Base-by-base conservation (phyloP, 495 filamentous ascomycete species). In the Corynascus novoguineensis region DNA sequence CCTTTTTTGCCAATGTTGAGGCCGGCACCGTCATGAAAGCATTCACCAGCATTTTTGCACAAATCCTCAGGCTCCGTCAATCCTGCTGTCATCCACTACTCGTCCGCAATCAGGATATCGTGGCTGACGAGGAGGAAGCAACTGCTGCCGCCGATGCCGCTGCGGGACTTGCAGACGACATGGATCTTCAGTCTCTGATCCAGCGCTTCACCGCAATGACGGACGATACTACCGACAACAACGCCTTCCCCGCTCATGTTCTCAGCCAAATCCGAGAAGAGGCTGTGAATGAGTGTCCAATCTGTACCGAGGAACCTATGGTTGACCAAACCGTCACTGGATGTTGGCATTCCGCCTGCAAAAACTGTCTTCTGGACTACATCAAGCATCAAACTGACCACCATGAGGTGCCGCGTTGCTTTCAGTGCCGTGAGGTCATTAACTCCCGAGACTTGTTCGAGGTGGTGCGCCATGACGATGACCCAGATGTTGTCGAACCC, bases 301-400 rank as follows among this genome's bases (percentile, higher is more conserved):
- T 98, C 57, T 98, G 93, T 72, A 81, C 87, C 8, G 91, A 96
- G 66, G 93, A 96, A 67, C 90, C 90, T 6, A 96, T 97, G 89
- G 81, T 86, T 42, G 86, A 96, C 42, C 92, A 95, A 56, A 86
- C 89, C 1, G 92, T 98, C 1, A 96, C 93, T 0, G 88, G 90
- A 0, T 98, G 93, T 72, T 97, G 92, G 88, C 93, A 98, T 70
- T 90, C 87, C 22, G 92, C 93, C 3, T 98, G 93, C 78, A 95
- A 93, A 71, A 84, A 89, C 44, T 98, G 93, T 63, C 77, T 96
- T 24, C 71, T 89, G 4, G 84, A 90, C 62, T 95, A 91, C 64
- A 91, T 98, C 58, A 83, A 76, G 59, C 90, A 96, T 68, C 88
- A 95, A 62, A 86, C 79, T 31, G 83, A 88, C 60, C 88, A 85